These are phyloP conservation scores for Solanum ossicruentum DNA, from an alignment of 257 asterid species.

Conservation along the genomic window DNA sequence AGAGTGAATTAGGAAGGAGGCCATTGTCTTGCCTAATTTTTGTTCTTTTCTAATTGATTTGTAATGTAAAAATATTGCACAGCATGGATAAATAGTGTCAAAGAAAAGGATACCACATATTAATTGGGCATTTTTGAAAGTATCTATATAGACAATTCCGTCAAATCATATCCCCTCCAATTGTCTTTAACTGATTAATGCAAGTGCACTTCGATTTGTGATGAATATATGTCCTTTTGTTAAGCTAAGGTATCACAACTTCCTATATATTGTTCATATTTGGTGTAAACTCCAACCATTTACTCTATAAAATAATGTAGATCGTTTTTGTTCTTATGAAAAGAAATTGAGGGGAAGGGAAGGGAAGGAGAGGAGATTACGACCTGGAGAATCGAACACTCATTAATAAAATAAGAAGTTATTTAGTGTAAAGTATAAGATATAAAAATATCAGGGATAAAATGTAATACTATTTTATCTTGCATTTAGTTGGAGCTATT, in stretches of 20 bases:
- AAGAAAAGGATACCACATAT: background rate
- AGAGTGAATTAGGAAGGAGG: conserved; percentile 2
- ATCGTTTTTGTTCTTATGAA: too few species aligned
- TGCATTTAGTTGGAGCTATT: too few species aligned
- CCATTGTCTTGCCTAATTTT: background rate
- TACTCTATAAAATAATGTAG: background rate
- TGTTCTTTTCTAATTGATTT: conserved; percentile 1
- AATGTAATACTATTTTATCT: too few species aligned
- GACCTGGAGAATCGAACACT: too few species aligned
- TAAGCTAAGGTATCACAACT: background rate
- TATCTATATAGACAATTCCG: background rate
- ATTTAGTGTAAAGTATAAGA: too few species aligned
- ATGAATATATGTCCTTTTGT: background rate
- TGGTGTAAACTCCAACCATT: background rate
- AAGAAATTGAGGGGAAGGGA: too few species aligned
- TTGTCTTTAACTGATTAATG: background rate
- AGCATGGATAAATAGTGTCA: background rate
- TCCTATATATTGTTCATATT: background rate
- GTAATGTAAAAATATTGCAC: background rate
- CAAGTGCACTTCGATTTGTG: background rate
- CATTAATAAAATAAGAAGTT: too few species aligned
- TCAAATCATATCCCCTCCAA: background rate
- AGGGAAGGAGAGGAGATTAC: too few species aligned
- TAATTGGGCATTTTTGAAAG: background rate
- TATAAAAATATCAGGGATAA: too few species aligned